These are phyloP conservation scores for Mycena polygramma DNA, from an alignment of 768 basidiomycete genomes.

Conservation along the genomic window DNA sequence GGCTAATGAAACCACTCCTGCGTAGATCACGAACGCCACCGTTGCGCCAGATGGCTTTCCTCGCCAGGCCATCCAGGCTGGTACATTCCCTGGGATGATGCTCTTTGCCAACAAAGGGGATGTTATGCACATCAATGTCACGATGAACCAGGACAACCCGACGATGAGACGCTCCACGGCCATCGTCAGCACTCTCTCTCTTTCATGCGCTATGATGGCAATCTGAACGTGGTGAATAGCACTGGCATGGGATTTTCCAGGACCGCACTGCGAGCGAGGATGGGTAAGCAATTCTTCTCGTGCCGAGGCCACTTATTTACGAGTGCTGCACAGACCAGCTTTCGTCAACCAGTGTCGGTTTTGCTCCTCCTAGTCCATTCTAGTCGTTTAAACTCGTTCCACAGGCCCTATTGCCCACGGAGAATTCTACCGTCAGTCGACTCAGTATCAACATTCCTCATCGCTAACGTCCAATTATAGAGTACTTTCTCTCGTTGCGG, in stretches of 20 bases:
- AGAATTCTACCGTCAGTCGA: conserved; percentile 6
- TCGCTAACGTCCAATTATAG: background rate
- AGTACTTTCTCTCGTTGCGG: background rate
- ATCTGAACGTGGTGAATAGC: background rate
- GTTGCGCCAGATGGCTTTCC: background rate
- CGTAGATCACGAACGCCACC: background rate
- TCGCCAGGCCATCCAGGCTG: background rate
- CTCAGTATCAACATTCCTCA: background rate
- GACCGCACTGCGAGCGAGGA: conserved; percentile 12
- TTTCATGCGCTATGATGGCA: background rate
- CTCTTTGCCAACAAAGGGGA: background rate
- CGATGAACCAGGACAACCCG: background rate
- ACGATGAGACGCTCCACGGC: background rate
- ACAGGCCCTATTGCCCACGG: conserved; percentile 24
- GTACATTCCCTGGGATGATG: background rate
- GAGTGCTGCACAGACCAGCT: conserved; percentile 43
- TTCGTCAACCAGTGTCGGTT: conserved; percentile 28
- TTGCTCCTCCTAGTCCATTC: background rate
- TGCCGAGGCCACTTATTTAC: background rate
- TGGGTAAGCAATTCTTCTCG: background rate
- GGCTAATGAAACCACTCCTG: background rate
- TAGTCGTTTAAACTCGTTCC: background rate
- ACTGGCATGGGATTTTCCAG: conserved; percentile 21
- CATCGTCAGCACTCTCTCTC: background rate
- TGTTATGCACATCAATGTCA: background rate